Evolutionary conservation across 257 asterid genomes (phyloP).

Genomic region (Capsicum chinense): DNA sequence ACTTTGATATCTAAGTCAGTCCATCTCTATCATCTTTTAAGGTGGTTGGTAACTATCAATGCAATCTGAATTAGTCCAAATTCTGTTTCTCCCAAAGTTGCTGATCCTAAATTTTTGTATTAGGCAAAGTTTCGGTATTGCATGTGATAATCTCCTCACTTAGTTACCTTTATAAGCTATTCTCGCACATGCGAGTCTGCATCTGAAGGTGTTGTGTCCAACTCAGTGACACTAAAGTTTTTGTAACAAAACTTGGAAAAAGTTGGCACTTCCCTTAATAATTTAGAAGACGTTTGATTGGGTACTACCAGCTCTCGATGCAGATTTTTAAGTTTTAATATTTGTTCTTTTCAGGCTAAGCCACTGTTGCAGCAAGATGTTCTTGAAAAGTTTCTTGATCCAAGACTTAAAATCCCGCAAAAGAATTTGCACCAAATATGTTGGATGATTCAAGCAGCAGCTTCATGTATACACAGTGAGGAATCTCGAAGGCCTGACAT

Average conservation of each 20-base stretch:
- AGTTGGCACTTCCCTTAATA: neutral
- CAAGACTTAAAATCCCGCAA: slow-evolving; percentile 40
- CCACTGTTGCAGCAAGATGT: slow-evolving; percentile 64
- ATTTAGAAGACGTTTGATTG: neutral
- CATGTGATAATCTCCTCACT: neutral
- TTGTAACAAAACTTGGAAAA: neutral
- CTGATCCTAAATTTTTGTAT: neutral
- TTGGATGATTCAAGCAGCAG: slow-evolving; percentile 66
- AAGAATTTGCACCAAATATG: slow-evolving; percentile 47
- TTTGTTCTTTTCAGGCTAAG: slow-evolving; percentile 55
- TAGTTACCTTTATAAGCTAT: neutral
- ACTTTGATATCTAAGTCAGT: neutral
- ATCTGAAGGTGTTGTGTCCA: neutral
- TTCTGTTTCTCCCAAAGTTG: neutral
- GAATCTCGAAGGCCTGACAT: slow-evolving; percentile 68
- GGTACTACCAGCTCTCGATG: neutral
- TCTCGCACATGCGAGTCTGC: neutral
- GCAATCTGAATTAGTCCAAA: neutral
- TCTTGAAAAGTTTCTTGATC: slow-evolving; percentile 61
- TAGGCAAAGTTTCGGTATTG: neutral
- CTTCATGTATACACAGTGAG: slow-evolving; percentile 60
- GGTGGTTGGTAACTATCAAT: neutral
- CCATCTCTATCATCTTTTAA: neutral
- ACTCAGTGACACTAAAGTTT: neutral
- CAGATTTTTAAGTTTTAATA: neutral